Base-by-base conservation (phyloP, 2,329 filamentous ascomycete genomes). In the Fusarium poae region DNA sequence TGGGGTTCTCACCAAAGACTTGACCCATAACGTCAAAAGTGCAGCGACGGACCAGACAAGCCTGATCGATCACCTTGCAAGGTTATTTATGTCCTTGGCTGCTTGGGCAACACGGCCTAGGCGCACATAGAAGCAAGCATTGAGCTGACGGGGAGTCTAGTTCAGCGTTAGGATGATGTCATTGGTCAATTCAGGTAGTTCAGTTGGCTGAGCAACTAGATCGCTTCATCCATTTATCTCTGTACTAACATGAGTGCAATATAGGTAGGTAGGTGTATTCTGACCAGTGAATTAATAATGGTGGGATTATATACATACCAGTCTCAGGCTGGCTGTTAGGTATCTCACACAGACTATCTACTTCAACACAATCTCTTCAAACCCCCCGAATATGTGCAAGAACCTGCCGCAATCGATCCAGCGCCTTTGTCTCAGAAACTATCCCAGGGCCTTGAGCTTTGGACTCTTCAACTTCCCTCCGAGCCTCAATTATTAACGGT, bases 401-500 rank as follows among this genome's bases (percentile, higher is more conserved):
- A 39, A 82, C 76, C 52, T 79, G 79, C 53, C 76, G 74, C 23
- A 82, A 69, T 20, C 80, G 75, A 45, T 71, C 70, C 40, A 82
- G 72, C 8, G 80, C 78, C 48, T 65, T 77, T 18, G 73, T 71
- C 46, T 75, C 72, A 12, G 66, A 45, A 8, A 39, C 50, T 18
- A 53, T 55, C 53, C 46, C 34, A 48, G 53, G 29, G 53, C 79
- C 74, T 16, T 32, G 48, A 11, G 57, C 51, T 30, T 61, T 51
- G 25, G 83, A 75, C 27, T 80, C 75, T 48, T 84, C 79, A 21
- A 91, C 76, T 74, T 92, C 89, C 45, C 78, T 77, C 58, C 80
- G 81, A 6, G 89, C 90, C 63, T 86, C 83, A 50, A 82, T 79
- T 12, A 89, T 84, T 34, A 91, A 78, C 5, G 85, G 82, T 30